Percentiles rank a stretch among this genome's conserved stretches.
phyloP scores from a whole-genome alignment of 1,284 basidiomycete species.

The Cerrena zonata region DNA sequence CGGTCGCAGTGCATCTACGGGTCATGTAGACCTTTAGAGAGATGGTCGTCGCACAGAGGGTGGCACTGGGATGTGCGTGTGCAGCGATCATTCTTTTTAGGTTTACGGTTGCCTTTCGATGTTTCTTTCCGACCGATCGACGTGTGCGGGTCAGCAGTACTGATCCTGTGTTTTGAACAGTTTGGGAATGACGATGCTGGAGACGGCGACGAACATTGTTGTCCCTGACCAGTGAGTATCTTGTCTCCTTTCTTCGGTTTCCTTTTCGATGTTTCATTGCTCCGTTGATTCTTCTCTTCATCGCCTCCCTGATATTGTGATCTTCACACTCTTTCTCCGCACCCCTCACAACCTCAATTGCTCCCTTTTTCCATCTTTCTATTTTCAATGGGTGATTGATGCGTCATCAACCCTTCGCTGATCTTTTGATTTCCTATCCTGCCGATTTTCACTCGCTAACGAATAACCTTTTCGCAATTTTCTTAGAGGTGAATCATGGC shows the following conservation, averaged over 20 bases:
- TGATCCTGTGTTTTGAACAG: constrained; percentile 33
- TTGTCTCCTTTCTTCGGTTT: too few relatives aligned
- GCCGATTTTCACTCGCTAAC: too few relatives aligned
- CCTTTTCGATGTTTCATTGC: too few relatives aligned
- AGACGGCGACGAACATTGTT: constrained; percentile 91
- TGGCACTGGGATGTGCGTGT: too few relatives aligned
- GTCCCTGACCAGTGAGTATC: constrained; percentile 90
- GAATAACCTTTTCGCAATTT: too few relatives aligned
- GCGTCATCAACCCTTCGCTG: not conserved
- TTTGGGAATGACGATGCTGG: constrained; percentile 91
- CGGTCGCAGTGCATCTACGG: not conserved
- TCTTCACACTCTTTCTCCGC: not conserved
- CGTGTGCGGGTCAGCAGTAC: not conserved
- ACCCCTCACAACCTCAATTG: not conserved
- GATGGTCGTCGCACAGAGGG: too few relatives aligned
- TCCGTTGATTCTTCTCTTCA: too few relatives aligned
- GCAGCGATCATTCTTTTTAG: not conserved
- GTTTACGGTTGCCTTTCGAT: too few relatives aligned
- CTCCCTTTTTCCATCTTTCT: not conserved
- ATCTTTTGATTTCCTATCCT: constrained; percentile 4
- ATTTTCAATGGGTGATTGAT: too few relatives aligned
- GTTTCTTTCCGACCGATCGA: not conserved
- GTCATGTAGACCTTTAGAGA: too few relatives aligned
- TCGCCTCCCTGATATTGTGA: not conserved
- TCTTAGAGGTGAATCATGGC: constrained; percentile 88